These are phyloP conservation scores for Bifiguratus adelaidae DNA, from an alignment of 192 early-diverging fungal species.

Conservation along the genomic window DNA sequence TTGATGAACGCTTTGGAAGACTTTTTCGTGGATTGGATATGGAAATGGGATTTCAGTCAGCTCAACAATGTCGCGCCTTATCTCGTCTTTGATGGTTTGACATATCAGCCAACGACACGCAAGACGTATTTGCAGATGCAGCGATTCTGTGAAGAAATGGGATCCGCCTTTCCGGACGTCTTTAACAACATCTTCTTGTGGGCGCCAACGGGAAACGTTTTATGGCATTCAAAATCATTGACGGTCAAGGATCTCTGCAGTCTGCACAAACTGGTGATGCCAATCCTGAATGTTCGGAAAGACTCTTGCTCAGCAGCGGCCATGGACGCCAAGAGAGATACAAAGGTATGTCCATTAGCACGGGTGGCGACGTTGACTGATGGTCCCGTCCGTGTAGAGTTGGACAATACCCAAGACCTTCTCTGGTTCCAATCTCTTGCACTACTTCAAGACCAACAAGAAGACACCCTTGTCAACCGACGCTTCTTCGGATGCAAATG, in stretches of 20 bases:
- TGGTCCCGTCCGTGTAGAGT: too few species aligned
- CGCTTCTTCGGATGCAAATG: too few species aligned
- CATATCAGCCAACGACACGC: slow-evolving; percentile 11
- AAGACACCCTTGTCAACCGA: too few species aligned
- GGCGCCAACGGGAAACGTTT: slow-evolving; percentile 5
- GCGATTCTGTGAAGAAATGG: slow-evolving; percentile 3
- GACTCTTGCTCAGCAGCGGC: too few species aligned
- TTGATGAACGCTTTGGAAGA: slow-evolving; percentile 34
- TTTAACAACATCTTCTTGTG: slow-evolving; percentile 11
- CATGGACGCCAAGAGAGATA: too few species aligned
- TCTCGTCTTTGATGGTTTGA: slow-evolving; percentile 20
- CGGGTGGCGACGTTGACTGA: too few species aligned
- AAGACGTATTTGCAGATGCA: slow-evolving; percentile 12
- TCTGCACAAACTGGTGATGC: slow-evolving; percentile 13
- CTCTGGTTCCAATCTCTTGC: too few species aligned
- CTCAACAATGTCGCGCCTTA: slow-evolving; percentile 12
- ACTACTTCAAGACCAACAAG: too few species aligned
- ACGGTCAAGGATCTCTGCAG: slow-evolving; percentile 5
- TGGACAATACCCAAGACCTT: too few species aligned
- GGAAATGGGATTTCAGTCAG: slow-evolving; percentile 43
- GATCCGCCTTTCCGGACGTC: background rate
- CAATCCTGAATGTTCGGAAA: slow-evolving; percentile 8
- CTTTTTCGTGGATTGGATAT: slow-evolving; percentile 49
- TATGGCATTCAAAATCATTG: slow-evolving; percentile 15
- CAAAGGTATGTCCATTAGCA: too few species aligned